Evolutionary conservation across 495 filamentous ascomycete genomes (phyloP), one percentile per base, ranked within the genome.

Genomic region (Tetracladium setigerum): DNA sequence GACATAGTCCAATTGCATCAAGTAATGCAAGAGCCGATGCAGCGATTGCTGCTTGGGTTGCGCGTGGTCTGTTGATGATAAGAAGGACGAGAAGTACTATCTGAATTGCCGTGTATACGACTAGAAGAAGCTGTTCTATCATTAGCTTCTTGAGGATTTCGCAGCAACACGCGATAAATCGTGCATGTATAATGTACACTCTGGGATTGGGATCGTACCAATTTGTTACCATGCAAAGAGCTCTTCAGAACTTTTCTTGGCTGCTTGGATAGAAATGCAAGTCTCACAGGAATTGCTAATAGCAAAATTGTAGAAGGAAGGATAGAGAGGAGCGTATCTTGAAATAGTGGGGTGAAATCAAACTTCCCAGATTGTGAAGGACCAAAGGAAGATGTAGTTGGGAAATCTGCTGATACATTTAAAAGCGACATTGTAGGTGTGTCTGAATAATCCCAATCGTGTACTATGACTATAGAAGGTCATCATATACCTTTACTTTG

Each of bases 281-380:
- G 44, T 14, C 76, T 74, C 15, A 67, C 59, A 11, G 74, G 70
- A 16, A 63, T 56, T n/a, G 69, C 18, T 15, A 75, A 50, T 24
- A 82, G 56, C 19, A 81, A 63, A 17, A 78, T 38, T 4, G 61
- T 55, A 15, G 72, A 62, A 3, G 77, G 77, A 5, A 76, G 57
- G 7, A 79, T 63, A 8, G 67, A 63, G 14, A 80, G 63, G 38
- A 83, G 69, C 1, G 66, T 62, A 47, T 80, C 70, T 56, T 84
- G 76, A 47, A 82, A 82, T 24, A 74, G 56, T 19, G 79, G 62
- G 19, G 77, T 79, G 54, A 83, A 84, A 44, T 85, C 79, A 56
- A 84, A 76, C 11, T 27, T 18, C 4, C 24, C 22, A 3, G 50
- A 44, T n/a, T 22, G 27, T 14, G 45, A 8, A 11, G 50, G 50